Base-by-base conservation (phyloP, 768 basidiomycete species). In the Daedaleopsis nitida region DNA sequence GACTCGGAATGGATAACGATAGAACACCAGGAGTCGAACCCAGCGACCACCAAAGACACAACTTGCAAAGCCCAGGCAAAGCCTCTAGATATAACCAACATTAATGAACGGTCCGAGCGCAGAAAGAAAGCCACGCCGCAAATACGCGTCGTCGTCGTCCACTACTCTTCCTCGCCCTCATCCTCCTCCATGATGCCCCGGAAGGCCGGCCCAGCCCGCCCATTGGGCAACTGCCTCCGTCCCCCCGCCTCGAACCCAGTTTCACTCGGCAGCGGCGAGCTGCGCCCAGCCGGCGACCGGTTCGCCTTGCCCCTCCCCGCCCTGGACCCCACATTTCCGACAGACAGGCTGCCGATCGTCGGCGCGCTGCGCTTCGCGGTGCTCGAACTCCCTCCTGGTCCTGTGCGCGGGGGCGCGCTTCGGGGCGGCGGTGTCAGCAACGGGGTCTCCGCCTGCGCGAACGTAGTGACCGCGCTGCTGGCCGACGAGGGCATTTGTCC, bases 161-260 rank as follows among this genome's bases (percentile, higher is more conserved):
- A 11, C 24, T 38, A 63, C 67, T 92, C 92, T 73, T 92, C 92
- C 21, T 80, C 92, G 72, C 93, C 92, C 65, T 94, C 92, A 70
- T 92, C 92, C 70, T 93, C 92, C 71, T 92, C 89, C 57, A 92
- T 92, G 5, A 89, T 74, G 64, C 87, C 84, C 50, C 78, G 76
- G 66, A 91, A 91, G 10, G 90, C 86, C 52, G 84, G 85, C 1
- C 89, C 91, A n/a, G 84, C 76, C 24, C 91, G 82, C n/a, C 75
- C 79, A 52, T 78, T 72, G 24, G 92, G 91, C 13, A 94, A 76
- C 69, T 91, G 88, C 62, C 91, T 78, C 65, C 91, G 78, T 34
- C 84, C 83, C 0, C 81, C 76, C 3, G 77, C 63, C 13, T 87
- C 83, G 57, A 81, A 81, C 12, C 67, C 55, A 23, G 74, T 72